Conservation (phyloP, 345 rosid species). For the Aegle marmelos region DNA sequence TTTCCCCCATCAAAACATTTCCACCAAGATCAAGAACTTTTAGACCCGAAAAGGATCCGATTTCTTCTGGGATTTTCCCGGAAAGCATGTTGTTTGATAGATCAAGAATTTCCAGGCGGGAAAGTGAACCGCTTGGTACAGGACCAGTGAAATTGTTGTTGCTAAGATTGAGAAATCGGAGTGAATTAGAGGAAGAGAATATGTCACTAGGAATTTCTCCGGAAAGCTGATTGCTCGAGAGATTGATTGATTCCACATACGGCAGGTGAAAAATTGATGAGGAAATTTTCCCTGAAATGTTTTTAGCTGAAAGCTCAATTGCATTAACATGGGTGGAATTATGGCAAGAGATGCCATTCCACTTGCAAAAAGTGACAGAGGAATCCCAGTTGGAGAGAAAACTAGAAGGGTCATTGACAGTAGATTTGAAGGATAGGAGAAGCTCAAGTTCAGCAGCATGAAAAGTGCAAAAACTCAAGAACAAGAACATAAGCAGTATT, state of each 20-base stretch:
- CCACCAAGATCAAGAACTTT: conserved; percentile 81
- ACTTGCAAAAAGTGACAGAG: conserved; percentile 49
- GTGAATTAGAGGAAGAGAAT: conserved; percentile 52
- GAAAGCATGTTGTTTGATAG: conserved; percentile 81
- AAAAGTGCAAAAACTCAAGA: conserved; percentile 26
- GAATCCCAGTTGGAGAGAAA: conserved; percentile 69
- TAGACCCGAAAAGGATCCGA: conserved; percentile 53
- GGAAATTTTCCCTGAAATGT: conserved; percentile 58
- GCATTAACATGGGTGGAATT: conserved; percentile 44
- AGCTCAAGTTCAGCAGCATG: conserved; percentile 53
- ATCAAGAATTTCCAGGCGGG: conserved; percentile 56
- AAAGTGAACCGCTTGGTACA: conserved; percentile 37
- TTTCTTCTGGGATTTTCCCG: conserved; percentile 47
- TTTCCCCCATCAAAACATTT: conserved; percentile 56
- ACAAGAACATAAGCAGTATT: conserved; percentile 25
- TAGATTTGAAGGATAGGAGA: conserved; percentile 65
- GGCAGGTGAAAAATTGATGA: conserved; percentile 51
- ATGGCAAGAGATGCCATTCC: conserved; percentile 73
- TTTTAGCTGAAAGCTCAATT: conserved; percentile 54
- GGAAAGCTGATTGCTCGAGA: conserved; percentile 62
- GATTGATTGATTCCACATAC: conserved; percentile 47
- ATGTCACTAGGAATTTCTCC: conserved; percentile 50
- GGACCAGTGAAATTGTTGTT: conserved; percentile 79
- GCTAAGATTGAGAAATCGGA: conserved; percentile 71
- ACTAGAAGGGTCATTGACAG: conserved; percentile 57